Conservation (phyloP, 1,284 basidiomycete species). For the Hypsizygus ulmarius region DNA sequence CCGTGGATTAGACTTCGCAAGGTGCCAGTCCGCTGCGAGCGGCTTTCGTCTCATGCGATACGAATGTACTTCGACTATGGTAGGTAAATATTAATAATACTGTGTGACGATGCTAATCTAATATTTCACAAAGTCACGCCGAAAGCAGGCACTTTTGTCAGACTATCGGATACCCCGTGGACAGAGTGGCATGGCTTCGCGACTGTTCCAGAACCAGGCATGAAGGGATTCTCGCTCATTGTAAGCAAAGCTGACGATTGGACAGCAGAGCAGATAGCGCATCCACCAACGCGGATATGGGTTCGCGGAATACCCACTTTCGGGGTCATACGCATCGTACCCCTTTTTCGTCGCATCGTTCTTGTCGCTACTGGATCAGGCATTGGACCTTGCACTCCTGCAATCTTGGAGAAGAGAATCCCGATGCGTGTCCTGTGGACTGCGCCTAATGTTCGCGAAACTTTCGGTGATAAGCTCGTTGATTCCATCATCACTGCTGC, state of each 20-base stretch:
- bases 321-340: conserved; percentile 54
- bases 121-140: conserved; percentile 39
- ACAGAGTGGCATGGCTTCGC: conserved; percentile 64
- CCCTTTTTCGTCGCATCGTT: conserved; percentile 54
- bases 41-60: conserved; percentile 55
- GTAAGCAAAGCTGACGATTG: conserved; percentile 61
- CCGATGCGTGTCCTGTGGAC: conserved; percentile 59
- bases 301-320: conserved; percentile 54
- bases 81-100: conserved; percentile 19
- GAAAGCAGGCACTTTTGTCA: conserved; percentile 53
- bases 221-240: conserved; percentile 53
- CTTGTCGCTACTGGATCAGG: conserved; percentile 61
- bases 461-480: conserved; percentile 56
- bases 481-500: conserved; percentile 50
- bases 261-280: conserved; percentile 49
- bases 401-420: conserved; percentile 47
- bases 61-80: conserved; percentile 56
- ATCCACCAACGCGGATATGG: conserved; percentile 53
- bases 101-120: conserved; percentile 7
- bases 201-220: conserved; percentile 48
- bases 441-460: conserved; percentile 55
- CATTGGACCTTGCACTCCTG: conserved; percentile 57
- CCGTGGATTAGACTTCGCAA: conserved; percentile 57
- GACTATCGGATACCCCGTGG: conserved; percentile 52
- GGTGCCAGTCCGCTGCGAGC: conserved; percentile 49